Evolutionary conservation across 257 asterid species (phyloP), one percentile per base, ranked within the genome.

Genomic region (Leonotis leonurus): DNA sequence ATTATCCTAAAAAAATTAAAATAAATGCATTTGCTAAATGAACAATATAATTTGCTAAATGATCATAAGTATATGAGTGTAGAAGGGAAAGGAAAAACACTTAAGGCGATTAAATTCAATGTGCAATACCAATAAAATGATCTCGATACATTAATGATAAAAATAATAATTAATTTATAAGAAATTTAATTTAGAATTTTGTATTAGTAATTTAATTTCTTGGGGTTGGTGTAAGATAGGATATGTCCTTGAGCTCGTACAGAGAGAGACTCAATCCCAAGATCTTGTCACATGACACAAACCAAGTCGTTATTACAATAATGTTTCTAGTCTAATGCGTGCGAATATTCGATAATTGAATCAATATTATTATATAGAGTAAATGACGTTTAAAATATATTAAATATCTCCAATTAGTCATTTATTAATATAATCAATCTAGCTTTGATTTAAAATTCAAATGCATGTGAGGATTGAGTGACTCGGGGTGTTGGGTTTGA

Each of bases 271-370:
- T 79, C 85, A 86, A 86, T 83, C 92, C 91, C 95, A 72, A 86
- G 81, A 86, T 76, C 70, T 70, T 72, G 56, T 78, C 95, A 83
- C 92, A 72, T 86, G 92, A 70, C 77, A 68, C 5, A 66, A 56
- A 58, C 57, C 37, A 56, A 44, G 17, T 39, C 21, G 24, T 56
- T 63, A 67, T 3, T 70, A 45, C 72, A 73, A 72, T 74, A 78
- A 74, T 69, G 75, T 51, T 75, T 21, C 64, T 29, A 37, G 68
- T 73, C 75, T 56, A 75, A 56, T 71, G 95, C 95, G 87, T 86
- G 95, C 92, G 89, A 86, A 84, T 84, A 86, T 84, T 86, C 95
- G 80, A 77, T 69, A 70, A 68, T 78, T 78, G 78, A 71, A 74
- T 78, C 84, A 64, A 68, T 72, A 49, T 32, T 40, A 32, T 60